Evolutionary conservation across 163 green algal species (phyloP).

Genomic region (Scenedesmus sp.): DNA sequence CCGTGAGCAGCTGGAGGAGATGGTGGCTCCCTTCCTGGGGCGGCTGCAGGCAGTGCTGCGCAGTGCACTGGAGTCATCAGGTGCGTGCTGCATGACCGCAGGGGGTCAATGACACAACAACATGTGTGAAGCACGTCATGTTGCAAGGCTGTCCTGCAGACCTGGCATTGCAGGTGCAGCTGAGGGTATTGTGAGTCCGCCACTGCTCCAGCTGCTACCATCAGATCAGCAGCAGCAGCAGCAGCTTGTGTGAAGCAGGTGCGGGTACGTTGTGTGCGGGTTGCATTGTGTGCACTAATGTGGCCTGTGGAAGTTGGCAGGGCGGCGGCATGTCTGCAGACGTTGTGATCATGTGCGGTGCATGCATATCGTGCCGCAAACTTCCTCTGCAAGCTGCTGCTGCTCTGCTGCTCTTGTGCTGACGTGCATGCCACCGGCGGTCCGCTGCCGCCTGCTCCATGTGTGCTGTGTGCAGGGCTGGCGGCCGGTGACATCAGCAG

Average conservation of each 20-base stretch:
- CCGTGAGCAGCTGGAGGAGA: conserved; percentile 81
- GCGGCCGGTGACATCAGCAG: conserved; percentile 79
- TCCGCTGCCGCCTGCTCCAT: neutral
- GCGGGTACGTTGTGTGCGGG: too few species aligned
- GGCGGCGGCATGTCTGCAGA: too few species aligned
- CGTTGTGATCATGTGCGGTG: neutral
- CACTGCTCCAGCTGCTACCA: too few species aligned
- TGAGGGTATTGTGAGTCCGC: too few species aligned
- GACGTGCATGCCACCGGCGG: too few species aligned
- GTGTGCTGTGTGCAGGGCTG: conserved; percentile 71
- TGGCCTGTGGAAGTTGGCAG: too few species aligned
- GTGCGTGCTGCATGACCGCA: neutral
- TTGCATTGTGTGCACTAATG: too few species aligned
- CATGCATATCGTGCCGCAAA: neutral
- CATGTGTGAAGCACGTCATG: neutral
- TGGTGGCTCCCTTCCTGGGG: conserved; percentile 68
- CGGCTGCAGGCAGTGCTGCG: conserved; percentile 70
- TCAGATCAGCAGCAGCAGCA: too few species aligned
- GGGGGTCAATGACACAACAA: neutral
- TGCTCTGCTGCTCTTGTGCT: too few species aligned
- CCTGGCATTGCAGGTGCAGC: neutral
- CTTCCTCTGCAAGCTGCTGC: neutral
- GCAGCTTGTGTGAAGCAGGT: too few species aligned
- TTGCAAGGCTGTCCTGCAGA: too few species aligned
- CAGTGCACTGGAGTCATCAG: conserved; percentile 71